phyloP scores from a whole-genome alignment of 192 early-diverging fungal species.

The Coemansia sp. region DNA sequence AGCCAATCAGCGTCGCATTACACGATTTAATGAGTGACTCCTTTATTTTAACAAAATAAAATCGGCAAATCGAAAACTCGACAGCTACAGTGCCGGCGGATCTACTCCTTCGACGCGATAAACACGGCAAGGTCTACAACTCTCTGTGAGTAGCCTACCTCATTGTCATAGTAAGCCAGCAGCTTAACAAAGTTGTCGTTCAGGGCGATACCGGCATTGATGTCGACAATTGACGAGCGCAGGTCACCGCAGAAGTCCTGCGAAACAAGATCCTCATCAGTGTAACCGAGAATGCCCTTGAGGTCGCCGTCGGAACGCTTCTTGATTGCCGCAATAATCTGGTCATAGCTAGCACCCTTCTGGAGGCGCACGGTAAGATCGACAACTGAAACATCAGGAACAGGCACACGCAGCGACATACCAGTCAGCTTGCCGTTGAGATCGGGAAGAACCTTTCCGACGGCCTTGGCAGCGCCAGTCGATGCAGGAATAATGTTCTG shows the following conservation, averaged over 20 bases:
- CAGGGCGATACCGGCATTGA: slow-evolving; percentile 92
- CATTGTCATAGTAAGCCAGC: slow-evolving; percentile 89
- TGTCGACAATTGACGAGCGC: slow-evolving; percentile 92
- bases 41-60: too few relatives aligned
- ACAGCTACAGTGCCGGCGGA: background rate
- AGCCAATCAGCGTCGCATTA: too few relatives aligned
- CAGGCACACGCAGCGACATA: slow-evolving; percentile 97
- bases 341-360: slow-evolving; percentile 85
- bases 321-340: slow-evolving; percentile 88
- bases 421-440: slow-evolving; percentile 96
- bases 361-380: slow-evolving; percentile 90
- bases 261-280: slow-evolving; percentile 94
- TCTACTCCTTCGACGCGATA: slow-evolving; percentile 60
- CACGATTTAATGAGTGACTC: too few relatives aligned
- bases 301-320: slow-evolving; percentile 73
- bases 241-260: slow-evolving; percentile 91
- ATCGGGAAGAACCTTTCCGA: slow-evolving; percentile 93
- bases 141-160: slow-evolving; percentile 90
- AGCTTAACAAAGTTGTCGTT: slow-evolving; percentile 96
- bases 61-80: too few relatives aligned
- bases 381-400: slow-evolving; percentile 93
- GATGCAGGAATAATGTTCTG: slow-evolving; percentile 98
- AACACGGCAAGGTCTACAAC: slow-evolving; percentile 84
- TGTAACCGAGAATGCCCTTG: slow-evolving; percentile 91
- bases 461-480: slow-evolving; percentile 98